phyloP scores from a whole-genome alignment of 164 flowering plant species.

The Magnolia officinalis region DNA sequence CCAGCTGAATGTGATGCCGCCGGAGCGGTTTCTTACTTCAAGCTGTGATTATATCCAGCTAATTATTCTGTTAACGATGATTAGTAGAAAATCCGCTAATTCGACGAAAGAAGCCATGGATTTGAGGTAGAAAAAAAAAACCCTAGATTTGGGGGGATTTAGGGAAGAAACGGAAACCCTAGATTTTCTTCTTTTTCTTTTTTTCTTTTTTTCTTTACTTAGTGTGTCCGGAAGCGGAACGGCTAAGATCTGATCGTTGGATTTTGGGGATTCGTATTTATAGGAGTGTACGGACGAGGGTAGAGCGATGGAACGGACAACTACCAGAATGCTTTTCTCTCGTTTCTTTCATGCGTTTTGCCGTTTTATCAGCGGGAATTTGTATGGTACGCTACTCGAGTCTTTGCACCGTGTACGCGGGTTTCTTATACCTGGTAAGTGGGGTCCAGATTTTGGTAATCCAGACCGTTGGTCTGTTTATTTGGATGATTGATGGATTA shows the following conservation, averaged over 20 bases:
- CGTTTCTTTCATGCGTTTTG: not conserved
- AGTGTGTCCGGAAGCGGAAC: not conserved
- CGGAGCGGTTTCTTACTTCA: not conserved
- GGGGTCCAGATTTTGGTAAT: not conserved
- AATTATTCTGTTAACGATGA: not conserved
- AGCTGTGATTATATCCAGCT: not conserved
- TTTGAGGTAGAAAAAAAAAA: not conserved
- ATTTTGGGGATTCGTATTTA: not conserved
- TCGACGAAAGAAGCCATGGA: not conserved
- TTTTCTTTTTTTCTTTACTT: not conserved
- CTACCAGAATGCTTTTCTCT: not conserved
- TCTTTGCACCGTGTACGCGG: not conserved
- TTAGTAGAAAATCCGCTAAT: not conserved
- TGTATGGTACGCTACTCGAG: not conserved
- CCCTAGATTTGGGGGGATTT: conserved; percentile 1
- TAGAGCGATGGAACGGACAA: not conserved
- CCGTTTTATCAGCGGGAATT: not conserved
- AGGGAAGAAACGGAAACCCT: not conserved
- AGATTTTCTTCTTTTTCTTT: no score
- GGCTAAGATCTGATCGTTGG: not conserved
- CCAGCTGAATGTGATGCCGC: not conserved
- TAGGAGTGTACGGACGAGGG: not conserved
- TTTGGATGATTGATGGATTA: not conserved
- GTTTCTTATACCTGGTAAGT: not conserved
- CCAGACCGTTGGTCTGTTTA: not conserved